Conservation (phyloP, 108 stramenopile genomes). For the Cyclostephanos tholiformis region DNA sequence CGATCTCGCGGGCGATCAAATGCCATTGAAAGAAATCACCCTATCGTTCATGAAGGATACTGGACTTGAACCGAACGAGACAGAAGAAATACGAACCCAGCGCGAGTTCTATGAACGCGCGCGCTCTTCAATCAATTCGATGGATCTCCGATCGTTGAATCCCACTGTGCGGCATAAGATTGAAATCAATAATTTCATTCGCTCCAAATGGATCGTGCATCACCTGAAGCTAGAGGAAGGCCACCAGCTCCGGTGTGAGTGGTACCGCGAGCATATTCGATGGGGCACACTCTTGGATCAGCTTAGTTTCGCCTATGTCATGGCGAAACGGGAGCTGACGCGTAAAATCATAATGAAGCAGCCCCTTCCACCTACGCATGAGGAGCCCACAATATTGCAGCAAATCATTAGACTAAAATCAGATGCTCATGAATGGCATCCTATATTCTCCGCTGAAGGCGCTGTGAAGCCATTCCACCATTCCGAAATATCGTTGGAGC, state of each 20-base stretch:
- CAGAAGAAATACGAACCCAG: slow-evolving; percentile 56
- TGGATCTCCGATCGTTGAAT: slow-evolving; percentile 55
- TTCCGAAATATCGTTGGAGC: slow-evolving; percentile 30
- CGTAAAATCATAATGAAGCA: slow-evolving; percentile 48
- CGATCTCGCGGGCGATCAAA: slow-evolving; percentile 32
- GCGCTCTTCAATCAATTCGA: slow-evolving; percentile 58
- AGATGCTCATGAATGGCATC: slow-evolving; percentile 80
- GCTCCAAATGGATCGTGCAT: slow-evolving; percentile 77
- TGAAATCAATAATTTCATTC: slow-evolving; percentile 69
- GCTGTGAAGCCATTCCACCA: slow-evolving; percentile 22
- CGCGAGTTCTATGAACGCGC: slow-evolving; percentile 74
- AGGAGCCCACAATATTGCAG: slow-evolving; percentile 25
- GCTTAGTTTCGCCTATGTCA: slow-evolving; percentile 76
- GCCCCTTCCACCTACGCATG: slow-evolving; percentile 18
- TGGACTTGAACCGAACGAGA: slow-evolving; percentile 35
- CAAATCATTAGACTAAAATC: slow-evolving; percentile 38
- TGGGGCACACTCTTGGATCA: slow-evolving; percentile 72
- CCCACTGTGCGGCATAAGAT: slow-evolving; percentile 56
- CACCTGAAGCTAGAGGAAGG: slow-evolving; percentile 69
- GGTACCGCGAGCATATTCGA: slow-evolving; percentile 77
- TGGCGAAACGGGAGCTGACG: slow-evolving; percentile 67
- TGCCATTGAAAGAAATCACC: slow-evolving; percentile 56
- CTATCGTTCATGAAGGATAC: slow-evolving; percentile 69
- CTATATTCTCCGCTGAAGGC: slow-evolving; percentile 48
- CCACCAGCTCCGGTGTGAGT: slow-evolving; percentile 77